phyloP scores from a whole-genome alignment of 2,329 filamentous ascomycete species.

The Blastomyces gilchristii region DNA sequence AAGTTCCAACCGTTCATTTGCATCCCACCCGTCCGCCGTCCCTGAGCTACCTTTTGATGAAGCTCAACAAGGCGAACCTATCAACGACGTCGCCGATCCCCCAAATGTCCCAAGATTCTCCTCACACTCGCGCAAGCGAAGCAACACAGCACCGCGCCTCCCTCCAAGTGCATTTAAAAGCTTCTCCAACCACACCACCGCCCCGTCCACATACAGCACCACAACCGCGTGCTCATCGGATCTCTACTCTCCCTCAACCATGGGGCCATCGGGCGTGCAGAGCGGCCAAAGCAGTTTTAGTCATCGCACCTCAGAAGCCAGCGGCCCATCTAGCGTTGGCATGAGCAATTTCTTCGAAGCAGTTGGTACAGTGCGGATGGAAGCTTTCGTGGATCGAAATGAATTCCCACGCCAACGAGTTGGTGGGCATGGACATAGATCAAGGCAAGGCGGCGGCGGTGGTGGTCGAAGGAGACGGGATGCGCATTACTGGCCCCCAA shows the following conservation, averaged over 20 bases:
- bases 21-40: slow-evolving; percentile 24
- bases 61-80: slow-evolving; percentile 24
- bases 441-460: slow-evolving; percentile 16
- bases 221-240: slow-evolving; percentile 53
- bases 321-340: slow-evolving; percentile 37
- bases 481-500: slow-evolving; percentile 28
- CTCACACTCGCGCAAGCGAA: slow-evolving; percentile 70
- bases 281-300: slow-evolving; percentile 38
- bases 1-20: slow-evolving; percentile 33
- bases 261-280: slow-evolving; percentile 18
- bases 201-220: slow-evolving; percentile 40
- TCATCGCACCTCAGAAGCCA: slow-evolving; percentile 43
- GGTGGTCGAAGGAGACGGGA: slow-evolving; percentile 19
- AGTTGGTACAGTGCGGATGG: slow-evolving; percentile 88
- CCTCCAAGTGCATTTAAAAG: slow-evolving; percentile 63
- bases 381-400: slow-evolving; percentile 70
- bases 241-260: slow-evolving; percentile 36
- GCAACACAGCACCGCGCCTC: slow-evolving; percentile 69
- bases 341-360: slow-evolving; percentile 66
- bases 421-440: slow-evolving; percentile 4
- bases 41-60: slow-evolving; percentile 26
- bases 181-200: slow-evolving; percentile 49
- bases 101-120: slow-evolving; percentile 46
- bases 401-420: slow-evolving; percentile 23
- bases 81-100: slow-evolving; percentile 38